These are phyloP conservation scores for Nannizziopsis arthrosporioides DNA, from an alignment of 2,329 filamentous ascomycete genomes.

Conservation along the genomic window DNA sequence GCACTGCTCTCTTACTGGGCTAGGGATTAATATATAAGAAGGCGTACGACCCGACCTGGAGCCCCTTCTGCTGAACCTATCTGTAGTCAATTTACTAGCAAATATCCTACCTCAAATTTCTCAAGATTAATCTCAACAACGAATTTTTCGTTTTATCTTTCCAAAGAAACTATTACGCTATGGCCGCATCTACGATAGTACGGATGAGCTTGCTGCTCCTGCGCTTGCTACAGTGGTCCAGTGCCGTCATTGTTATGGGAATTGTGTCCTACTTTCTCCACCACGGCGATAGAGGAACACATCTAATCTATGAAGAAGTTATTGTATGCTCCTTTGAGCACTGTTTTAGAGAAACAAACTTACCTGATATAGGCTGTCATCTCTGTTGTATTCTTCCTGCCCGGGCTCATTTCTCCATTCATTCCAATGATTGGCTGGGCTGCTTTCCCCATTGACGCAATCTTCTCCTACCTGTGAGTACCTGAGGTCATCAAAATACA, in stretches of 20 bases:
- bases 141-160: not conserved
- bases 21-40: too few species aligned
- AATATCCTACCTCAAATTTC: too few species aligned
- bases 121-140: not conserved
- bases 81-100: too few species aligned
- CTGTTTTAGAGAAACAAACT: not conserved
- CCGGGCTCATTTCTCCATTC: conserved; percentile 34
- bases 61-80: too few species aligned
- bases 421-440: conserved; percentile 26
- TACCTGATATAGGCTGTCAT: conserved; percentile 20
- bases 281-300: conserved; percentile 22
- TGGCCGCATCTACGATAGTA: not conserved
- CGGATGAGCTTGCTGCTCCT: conserved; percentile 11
- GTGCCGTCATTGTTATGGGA: conserved; percentile 33
- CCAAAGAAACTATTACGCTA: not conserved
- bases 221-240: conserved; percentile 27
- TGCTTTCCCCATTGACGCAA: conserved; percentile 31
- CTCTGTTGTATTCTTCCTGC: conserved; percentile 34
- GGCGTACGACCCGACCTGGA: too few species aligned
- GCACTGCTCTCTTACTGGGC: too few species aligned
- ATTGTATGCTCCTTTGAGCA: conserved; percentile 24
- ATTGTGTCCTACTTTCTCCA: conserved; percentile 32
- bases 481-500: not conserved
- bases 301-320: conserved; percentile 31
- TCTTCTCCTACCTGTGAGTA: conserved; percentile 37